Base-by-base conservation (phyloP, 495 filamentous ascomycete species). In the Penicillium odoratum region DNA sequence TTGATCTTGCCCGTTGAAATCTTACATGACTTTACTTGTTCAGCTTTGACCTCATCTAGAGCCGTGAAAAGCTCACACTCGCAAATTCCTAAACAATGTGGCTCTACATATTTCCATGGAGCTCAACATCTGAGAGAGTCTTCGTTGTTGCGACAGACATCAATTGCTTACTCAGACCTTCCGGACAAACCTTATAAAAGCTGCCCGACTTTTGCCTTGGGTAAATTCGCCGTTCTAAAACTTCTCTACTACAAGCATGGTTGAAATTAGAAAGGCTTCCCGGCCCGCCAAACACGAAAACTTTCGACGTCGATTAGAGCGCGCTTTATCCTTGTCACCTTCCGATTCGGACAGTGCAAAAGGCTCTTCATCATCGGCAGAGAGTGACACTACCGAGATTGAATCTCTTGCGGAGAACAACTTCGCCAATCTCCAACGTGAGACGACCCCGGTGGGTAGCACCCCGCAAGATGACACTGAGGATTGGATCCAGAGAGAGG, bases 281-380 rank as follows among this genome's bases (percentile, higher is more conserved):
- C 13, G 10, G 5, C 36, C 36, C 36, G n/a, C 15, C 9, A 29
- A 18, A 29, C 10, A 33, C 5, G 30, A 51, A 36, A n/a, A 51
- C 28, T 51, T 51, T 31, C 48, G 48, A 21, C n/a, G 48, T 34
- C 16, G 48, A 31, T 34, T 51, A 6, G 34, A 36, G 34, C 48
- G 48, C 15, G 48, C 48, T 33, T 34, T 51, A 34, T 51, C 48
- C n/a, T 25, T 51, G 11, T 51, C 29, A 36, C 21, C 48, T 21
- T 51, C 48, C 48, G 48, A 51, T 33, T 51, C 48, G 11, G 21
- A 34, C 28, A 51, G 21, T 34, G 29, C 16, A 51, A 4, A 40
- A 40, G 10, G 36, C 15, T 40, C 13, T 13, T 40, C 36, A 11
- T 13, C 4, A 40, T 40, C 36, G 48, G 10, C 30, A 34, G 48